Evolutionary conservation across 192 early-diverging fungal genomes (phyloP).

Genomic region (Globomyces pollinis-pini): DNA sequence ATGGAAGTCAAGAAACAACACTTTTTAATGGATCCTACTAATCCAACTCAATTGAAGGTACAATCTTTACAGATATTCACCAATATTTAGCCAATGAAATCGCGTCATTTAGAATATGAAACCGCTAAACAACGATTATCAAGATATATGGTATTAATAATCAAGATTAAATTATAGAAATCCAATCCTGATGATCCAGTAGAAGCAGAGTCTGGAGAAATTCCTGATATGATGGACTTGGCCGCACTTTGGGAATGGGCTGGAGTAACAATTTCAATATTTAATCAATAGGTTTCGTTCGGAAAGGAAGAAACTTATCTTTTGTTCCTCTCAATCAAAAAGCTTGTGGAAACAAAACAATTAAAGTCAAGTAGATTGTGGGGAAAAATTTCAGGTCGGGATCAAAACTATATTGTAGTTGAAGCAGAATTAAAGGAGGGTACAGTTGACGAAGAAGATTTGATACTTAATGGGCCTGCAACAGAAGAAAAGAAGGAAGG

Average conservation of each 20-base stretch:
- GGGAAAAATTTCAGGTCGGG: slow-evolving; percentile 42
- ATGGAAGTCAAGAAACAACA: not conserved
- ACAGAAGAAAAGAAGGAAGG: slow-evolving; percentile 2
- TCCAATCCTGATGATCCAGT: slow-evolving; percentile 23
- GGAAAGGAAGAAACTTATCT: slow-evolving; percentile 49
- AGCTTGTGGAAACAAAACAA: slow-evolving; percentile 41
- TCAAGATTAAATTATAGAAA: slow-evolving; percentile 12
- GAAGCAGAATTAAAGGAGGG: slow-evolving; percentile 49
- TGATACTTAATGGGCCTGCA: slow-evolving; percentile 19
- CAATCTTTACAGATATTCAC: not conserved
- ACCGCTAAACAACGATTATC: slow-evolving; percentile 3
- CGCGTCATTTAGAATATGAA: slow-evolving; percentile 32
- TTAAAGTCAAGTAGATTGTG: slow-evolving; percentile 51
- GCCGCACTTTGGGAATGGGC: slow-evolving; percentile 55
- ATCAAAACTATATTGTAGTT: slow-evolving; percentile 42
- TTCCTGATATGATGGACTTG: slow-evolving; percentile 54
- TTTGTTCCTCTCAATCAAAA: slow-evolving; percentile 44
- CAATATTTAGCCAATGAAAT: slow-evolving; percentile 25
- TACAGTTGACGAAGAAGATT: slow-evolving; percentile 40
- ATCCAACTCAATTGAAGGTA: slow-evolving; percentile 16
- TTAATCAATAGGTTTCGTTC: slow-evolving; percentile 27
- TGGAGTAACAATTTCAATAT: slow-evolving; percentile 24
- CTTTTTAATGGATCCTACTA: not conserved
- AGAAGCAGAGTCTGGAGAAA: slow-evolving; percentile 41
- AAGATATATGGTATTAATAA: slow-evolving; percentile 1